A percentile compares a stretch with the other conserved stretches of the same genome.
Evolutionary conservation across 805 yeast species (phyloP).

Genomic region (Saturnispora bothae): DNA sequence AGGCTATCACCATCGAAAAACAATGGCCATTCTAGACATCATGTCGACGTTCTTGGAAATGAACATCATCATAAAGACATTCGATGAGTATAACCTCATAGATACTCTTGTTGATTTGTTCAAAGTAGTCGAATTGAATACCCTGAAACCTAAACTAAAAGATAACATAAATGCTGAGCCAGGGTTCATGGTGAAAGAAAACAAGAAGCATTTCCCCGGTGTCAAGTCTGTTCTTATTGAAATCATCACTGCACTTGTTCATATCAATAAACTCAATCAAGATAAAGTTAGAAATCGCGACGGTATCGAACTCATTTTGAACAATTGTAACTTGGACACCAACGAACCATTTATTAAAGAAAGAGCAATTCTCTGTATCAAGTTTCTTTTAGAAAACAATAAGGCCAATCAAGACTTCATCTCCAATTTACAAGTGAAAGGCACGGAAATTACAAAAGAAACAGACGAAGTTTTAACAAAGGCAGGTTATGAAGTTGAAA

Average conservation of each 20-base stretch:
- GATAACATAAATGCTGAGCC: constrained; percentile 10
- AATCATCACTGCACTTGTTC: constrained; percentile 47
- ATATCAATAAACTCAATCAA: constrained; percentile 46
- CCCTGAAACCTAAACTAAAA: constrained; percentile 28
- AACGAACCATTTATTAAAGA: constrained; percentile 86
- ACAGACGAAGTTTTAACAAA: constrained; percentile 36
- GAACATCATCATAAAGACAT: constrained; percentile 31
- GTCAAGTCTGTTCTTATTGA: constrained; percentile 60
- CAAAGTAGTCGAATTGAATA: constrained; percentile 31
- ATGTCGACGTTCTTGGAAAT: constrained; percentile 33
- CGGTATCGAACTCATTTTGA: constrained; percentile 61
- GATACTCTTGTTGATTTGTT: constrained; percentile 29
- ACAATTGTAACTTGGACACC: constrained; percentile 77
- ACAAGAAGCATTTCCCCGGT: constrained; percentile 42
- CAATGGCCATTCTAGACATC: constrained; percentile 29
- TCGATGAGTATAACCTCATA: constrained; percentile 32
- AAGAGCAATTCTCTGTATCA: constrained; percentile 68
- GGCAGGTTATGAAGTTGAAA: constrained; percentile 69
- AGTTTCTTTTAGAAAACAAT: constrained; percentile 57
- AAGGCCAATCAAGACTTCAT: constrained; percentile 66
- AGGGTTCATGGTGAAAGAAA: constrained; percentile 1
- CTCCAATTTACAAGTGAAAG: constrained; percentile 63
- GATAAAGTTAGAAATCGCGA: constrained; percentile 54
- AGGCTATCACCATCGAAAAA: constrained; percentile 12
- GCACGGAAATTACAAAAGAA: constrained; percentile 46